Conservation (phyloP, 2,329 filamentous ascomycete genomes). For the Ceratocystis albifundus region DNA sequence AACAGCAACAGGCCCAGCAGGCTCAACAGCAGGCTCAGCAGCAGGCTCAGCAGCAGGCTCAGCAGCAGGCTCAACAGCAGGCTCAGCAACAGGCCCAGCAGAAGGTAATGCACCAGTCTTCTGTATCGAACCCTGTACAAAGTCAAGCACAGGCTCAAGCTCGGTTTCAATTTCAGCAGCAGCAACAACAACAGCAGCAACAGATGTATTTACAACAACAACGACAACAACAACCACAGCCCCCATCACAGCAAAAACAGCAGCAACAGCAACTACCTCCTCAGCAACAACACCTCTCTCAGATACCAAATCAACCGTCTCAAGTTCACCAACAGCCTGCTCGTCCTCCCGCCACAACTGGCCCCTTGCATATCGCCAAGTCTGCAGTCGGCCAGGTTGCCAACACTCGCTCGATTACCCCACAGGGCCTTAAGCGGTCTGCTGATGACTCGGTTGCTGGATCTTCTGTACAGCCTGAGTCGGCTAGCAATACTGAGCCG, state of each 20-base stretch:
- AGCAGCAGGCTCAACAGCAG: no score
- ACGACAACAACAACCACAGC: slow-evolving; percentile 13
- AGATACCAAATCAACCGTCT: neutral
- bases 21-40: neutral
- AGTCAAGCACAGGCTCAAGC: slow-evolving; percentile 16
- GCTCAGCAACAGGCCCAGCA: neutral
- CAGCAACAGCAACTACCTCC: neutral
- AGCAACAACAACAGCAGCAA: slow-evolving; percentile 27
- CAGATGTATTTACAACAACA: slow-evolving; percentile 26
- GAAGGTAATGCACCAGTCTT: neutral
- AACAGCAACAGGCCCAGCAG: slow-evolving; percentile 25
- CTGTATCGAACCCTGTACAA: neutral
- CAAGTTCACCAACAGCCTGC: slow-evolving; percentile 20
- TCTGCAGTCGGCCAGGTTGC: slow-evolving; percentile 6
- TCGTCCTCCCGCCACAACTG: neutral
- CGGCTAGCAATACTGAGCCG: slow-evolving; percentile 26
- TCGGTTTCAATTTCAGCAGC: slow-evolving; percentile 26
- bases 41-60: no score
- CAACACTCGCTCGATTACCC: slow-evolving; percentile 25
- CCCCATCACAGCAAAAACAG: neutral
- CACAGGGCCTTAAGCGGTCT: slow-evolving; percentile 25
- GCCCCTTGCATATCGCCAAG: neutral
- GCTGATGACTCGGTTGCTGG: slow-evolving; percentile 25
- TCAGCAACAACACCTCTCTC: neutral
- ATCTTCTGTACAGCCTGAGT: slow-evolving; percentile 23